Evolutionary conservation across 139 green algal genomes (phyloP).

Genomic region (Coelastrella sp.): DNA sequence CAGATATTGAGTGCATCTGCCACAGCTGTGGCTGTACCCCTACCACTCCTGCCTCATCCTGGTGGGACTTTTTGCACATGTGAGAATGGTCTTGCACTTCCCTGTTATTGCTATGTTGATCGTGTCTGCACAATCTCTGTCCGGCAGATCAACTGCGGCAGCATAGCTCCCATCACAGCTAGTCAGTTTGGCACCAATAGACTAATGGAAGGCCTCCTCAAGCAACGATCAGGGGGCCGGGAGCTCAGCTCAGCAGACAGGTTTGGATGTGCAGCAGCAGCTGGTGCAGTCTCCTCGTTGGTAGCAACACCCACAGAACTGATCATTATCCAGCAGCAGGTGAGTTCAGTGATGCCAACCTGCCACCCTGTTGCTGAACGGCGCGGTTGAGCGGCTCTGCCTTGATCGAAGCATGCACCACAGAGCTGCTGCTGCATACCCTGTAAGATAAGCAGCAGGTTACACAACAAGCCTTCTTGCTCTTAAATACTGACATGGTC

Average conservation of each 20-base stretch:
- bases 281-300: slow-evolving; percentile 54
- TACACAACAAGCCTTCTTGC: too few species aligned
- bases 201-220: slow-evolving; percentile 53
- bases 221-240: slow-evolving; percentile 1
- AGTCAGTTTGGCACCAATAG: slow-evolving; percentile 88
- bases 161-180: slow-evolving; percentile 92
- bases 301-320: slow-evolving; percentile 85
- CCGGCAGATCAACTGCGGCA: slow-evolving; percentile 82
- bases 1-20: too few species aligned
- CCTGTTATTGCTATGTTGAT: background rate
- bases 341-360: slow-evolving; percentile 7
- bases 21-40: too few species aligned
- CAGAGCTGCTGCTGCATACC: too few species aligned
- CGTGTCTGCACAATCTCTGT: background rate
- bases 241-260: background rate
- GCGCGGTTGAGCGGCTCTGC: too few species aligned
- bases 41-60: background rate
- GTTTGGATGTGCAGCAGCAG: slow-evolving; percentile 48
- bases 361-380: too few species aligned
- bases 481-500: too few species aligned
- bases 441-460: background rate
- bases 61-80: background rate
- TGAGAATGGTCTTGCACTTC: too few species aligned
- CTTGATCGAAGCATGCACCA: too few species aligned
- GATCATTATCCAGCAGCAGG: slow-evolving; percentile 94